Evolutionary conservation across 1,139 yeast species (phyloP), one percentile per base, ranked within the genome.

Genomic region (Taiozyma onychis): DNA sequence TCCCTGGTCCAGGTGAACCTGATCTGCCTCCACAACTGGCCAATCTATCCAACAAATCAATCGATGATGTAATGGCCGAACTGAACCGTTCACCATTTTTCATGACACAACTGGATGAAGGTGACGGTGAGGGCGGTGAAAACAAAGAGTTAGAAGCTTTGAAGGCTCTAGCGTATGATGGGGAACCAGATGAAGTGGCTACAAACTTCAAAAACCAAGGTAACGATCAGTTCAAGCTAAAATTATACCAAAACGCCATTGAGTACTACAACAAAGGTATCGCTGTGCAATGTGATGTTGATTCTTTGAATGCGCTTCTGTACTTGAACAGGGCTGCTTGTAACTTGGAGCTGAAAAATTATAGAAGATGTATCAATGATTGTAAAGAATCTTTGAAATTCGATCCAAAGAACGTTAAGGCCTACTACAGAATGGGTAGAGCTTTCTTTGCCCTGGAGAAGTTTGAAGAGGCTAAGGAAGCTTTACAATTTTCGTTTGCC

Each of bases 141-240:
- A 89, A 88, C 61, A 64, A 75, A 6, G 84, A 81, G 48, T 70
- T 95, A 24, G 98, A 93, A 64, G 99, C 99, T 0, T 75, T 93
- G 55, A 85, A 83, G 64, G 93, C 97, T 13, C 74, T 95, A 61
- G 97, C 96, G 0, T 91, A 88, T 64, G 99, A 93, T 47, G 99
- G 99, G 37, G 96, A 89, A 55, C 97, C 98, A 0, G 83, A 86
- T 60, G 99, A 93, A 62, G 74, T 91, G 45, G 98, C 98, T 2
- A 77, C 80, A 32, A 90, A 90, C 63, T 93, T 91, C 73, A 90
- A 90, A 58, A 84, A 80, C 55, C 98, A 93, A 65, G 99, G 99
- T 11, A 93, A 95, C 64, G 97, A 89, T 24, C 80, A 88, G 54
- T 93, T 77, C 70, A 84, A 80, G 65, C 73, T 71, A 8, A 87